Base-by-base conservation (phyloP, 1,139 yeast species). In the Pichia sp. region DNA sequence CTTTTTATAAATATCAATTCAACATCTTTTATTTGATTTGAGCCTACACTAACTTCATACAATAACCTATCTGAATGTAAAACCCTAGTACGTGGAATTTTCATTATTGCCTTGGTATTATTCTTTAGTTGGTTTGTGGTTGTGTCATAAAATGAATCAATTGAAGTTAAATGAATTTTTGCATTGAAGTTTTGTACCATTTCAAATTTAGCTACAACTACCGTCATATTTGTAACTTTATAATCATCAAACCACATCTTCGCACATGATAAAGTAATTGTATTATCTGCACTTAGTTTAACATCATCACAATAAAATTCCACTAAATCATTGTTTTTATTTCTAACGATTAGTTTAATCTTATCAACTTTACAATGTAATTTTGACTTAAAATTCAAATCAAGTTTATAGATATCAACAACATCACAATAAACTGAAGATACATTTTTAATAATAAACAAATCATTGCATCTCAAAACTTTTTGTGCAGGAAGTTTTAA, bases 401-500 rank as follows among this genome's bases (percentile, higher is more conserved):
- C 53, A 1, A 68, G 10, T 14, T 47, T 53, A 46, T 64, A 67
- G 1, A 44, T 51, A 51, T 65, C 66, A 10, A 58, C 56, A 0
- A 53, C 56, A 7, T 50, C 47, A 31, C 59, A 55, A 30, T 51
- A 49, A 9, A 66, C 48, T 28, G 56, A 50, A 0, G 63, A 56
- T 2, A 56, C 46, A 2, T 58, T 25, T 16, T 53, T 33, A 2
- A 71, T 55, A 1, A 61, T 56, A 46, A 79, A 73, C 11, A 76
- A 53, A 3, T 66, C 57, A 1, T 72, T 67, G 50, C 65, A 71
- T 25, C 65, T 69, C 34, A 70, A 47, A 13, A 34, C 34, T 11
- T 45, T 70, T 57, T 53, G 64, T 43, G 46, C 50, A 3, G 49
- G 39, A n/a, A 58, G 67, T 65, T 18, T 57, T 45, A 27, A 53